phyloP scores from a whole-genome alignment of 2,329 filamentous ascomycete species.

The Colletotrichum siamense region DNA sequence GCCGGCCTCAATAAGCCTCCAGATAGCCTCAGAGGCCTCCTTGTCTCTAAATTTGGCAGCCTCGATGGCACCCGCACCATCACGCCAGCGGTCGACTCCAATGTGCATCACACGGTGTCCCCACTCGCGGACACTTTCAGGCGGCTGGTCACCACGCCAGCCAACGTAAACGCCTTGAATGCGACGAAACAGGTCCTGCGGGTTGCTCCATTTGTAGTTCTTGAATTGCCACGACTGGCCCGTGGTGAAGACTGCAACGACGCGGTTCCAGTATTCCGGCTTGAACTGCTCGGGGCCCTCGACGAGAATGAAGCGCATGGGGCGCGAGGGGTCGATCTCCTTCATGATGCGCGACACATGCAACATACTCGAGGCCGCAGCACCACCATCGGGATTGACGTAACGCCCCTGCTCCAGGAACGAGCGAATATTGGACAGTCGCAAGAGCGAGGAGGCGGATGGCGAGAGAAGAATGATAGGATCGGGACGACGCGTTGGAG shows the following conservation, averaged over 20 bases:
- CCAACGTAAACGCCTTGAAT: constrained; percentile 89
- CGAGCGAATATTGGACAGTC: constrained; percentile 93
- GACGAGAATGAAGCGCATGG: constrained; percentile 93
- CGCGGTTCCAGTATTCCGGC: constrained; percentile 94
- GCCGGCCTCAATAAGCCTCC: constrained; percentile 84
- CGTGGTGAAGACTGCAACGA: constrained; percentile 96
- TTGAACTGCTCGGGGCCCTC: constrained; percentile 95
- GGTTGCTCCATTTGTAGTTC: constrained; percentile 93
- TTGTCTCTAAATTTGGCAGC: constrained; percentile 80
- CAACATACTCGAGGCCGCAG: constrained; percentile 77
- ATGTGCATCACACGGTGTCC: constrained; percentile 82
- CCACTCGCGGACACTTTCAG: constrained; percentile 81
- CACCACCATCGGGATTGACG: constrained; percentile 74
- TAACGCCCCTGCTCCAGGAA: constrained; percentile 90
- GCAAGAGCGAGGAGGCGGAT: constrained; percentile 91
- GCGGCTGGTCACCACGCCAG: constrained; percentile 84
- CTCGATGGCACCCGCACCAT: constrained; percentile 52
- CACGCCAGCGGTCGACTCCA: constrained; percentile 84
- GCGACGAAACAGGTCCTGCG: constrained; percentile 87
- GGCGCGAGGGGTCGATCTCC: constrained; percentile 70
- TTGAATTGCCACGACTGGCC: constrained; percentile 99
- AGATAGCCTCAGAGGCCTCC: constrained; percentile 91
- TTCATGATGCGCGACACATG: constrained; percentile 83
- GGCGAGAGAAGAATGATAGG: constrained; percentile 98
- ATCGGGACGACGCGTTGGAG: constrained; percentile 61